Evolutionary conservation across 129 eudicot genomes (phyloP).

Genomic region (Pulicaria dysenterica): DNA sequence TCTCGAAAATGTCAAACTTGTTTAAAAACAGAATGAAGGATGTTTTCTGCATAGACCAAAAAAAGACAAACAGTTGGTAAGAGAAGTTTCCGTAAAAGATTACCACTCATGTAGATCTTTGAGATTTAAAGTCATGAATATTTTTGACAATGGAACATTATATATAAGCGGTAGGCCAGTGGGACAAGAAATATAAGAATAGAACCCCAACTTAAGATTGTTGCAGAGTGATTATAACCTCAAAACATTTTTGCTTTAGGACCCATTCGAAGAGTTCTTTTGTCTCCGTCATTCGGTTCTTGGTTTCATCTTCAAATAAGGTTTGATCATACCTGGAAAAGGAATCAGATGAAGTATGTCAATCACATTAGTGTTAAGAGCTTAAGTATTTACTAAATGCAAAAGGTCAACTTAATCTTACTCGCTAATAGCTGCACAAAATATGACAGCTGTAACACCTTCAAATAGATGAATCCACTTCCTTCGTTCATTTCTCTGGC

Average conservation of each 20-base stretch:
- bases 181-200: background rate
- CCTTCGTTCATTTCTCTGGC: conserved; percentile 97
- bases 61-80: conserved; percentile 6
- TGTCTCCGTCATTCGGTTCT: conserved; percentile 88
- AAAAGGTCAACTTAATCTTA: conserved; percentile 39
- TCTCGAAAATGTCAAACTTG: conserved; percentile 95
- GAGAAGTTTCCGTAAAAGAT: background rate
- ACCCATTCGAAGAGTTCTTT: conserved; percentile 98
- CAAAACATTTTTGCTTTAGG: conserved; percentile 87
- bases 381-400: conserved; percentile 17
- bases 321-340: conserved; percentile 87
- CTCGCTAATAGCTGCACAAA: conserved; percentile 99
- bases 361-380: conserved; percentile 2
- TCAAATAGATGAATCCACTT: conserved; percentile 99
- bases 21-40: conserved; percentile 96
- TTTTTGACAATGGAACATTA: background rate
- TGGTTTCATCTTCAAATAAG: conserved; percentile 85
- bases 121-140: conserved; percentile 3
- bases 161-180: background rate
- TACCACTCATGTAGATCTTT: background rate
- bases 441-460: conserved; percentile 94
- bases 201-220: too few relatives aligned
- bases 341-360: background rate
- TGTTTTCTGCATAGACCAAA: conserved; percentile 78
- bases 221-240: conserved; percentile 44